phyloP scores from a whole-genome alignment of 2,329 filamentous ascomycete genomes.

The Aspergillus fischeri region DNA sequence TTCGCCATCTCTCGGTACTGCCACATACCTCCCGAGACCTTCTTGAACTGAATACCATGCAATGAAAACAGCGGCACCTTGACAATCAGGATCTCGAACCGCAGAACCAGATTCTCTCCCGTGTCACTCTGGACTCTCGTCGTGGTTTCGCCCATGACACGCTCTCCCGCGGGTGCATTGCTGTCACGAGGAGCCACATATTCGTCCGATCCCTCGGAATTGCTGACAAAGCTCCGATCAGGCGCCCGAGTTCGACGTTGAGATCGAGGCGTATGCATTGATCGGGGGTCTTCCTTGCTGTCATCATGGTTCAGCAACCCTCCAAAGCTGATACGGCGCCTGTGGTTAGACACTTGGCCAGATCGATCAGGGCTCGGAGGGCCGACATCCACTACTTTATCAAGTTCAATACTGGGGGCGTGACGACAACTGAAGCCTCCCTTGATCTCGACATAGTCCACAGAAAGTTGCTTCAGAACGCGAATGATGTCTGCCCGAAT shows the following conservation, averaged over 20 bases:
- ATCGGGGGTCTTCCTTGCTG: slow-evolving; percentile 56
- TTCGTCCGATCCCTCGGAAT: slow-evolving; percentile 81
- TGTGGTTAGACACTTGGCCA: slow-evolving; percentile 54
- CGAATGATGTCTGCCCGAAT: slow-evolving; percentile 89
- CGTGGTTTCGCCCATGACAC: slow-evolving; percentile 77
- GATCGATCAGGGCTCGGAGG: slow-evolving; percentile 55
- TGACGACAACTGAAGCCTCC: slow-evolving; percentile 90
- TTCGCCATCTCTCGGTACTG: slow-evolving; percentile 99
- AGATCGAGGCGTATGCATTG: slow-evolving; percentile 36
- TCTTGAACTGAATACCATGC: slow-evolving; percentile 97
- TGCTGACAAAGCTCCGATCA: slow-evolving; percentile 72
- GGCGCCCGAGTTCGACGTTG: slow-evolving; percentile 43
- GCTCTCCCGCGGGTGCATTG: slow-evolving; percentile 49
- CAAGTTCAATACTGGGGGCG: slow-evolving; percentile 81
- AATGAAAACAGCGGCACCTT: slow-evolving; percentile 91
- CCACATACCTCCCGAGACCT: slow-evolving; percentile 92
- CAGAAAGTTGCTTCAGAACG: slow-evolving; percentile 78
- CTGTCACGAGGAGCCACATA: slow-evolving; percentile 52
- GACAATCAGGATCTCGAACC: slow-evolving; percentile 96
- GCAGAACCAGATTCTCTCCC: slow-evolving; percentile 75
- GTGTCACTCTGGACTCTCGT: slow-evolving; percentile 90
- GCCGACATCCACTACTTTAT: slow-evolving; percentile 62
- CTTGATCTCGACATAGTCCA: slow-evolving; percentile 89
- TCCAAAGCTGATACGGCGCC: slow-evolving; percentile 78
- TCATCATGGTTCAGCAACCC: slow-evolving; percentile 66